Percentiles rank a stretch among this genome's conserved stretches.
phyloP scores from a whole-genome alignment of 257 asterid genomes.

The Leptodermis oblonga region DNA sequence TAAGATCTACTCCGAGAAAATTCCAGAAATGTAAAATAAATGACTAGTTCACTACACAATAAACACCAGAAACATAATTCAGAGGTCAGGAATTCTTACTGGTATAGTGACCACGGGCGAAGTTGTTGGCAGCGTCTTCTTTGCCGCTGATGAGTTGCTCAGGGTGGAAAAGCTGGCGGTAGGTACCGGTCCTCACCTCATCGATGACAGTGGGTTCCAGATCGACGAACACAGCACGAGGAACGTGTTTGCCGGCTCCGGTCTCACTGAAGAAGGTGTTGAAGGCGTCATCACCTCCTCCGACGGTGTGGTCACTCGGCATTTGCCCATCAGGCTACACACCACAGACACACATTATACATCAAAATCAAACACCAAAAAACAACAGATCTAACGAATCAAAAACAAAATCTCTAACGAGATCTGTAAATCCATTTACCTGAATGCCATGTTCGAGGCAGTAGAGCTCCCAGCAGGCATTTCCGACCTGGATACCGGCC shows the following conservation, averaged over 20 bases:
- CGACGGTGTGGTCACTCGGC: slow-evolving; percentile 80
- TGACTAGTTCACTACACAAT: neutral
- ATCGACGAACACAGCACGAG: slow-evolving; percentile 90
- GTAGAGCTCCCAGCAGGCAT: slow-evolving; percentile 95
- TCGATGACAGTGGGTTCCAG: slow-evolving; percentile 95
- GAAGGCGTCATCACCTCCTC: slow-evolving; percentile 96
- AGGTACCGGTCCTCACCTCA: slow-evolving; percentile 86
- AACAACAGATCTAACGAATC: slow-evolving; percentile 9
- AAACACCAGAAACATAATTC: neutral
- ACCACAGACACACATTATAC: neutral
- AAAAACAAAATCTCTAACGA: neutral
- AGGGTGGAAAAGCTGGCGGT: slow-evolving; percentile 90
- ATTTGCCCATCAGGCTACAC: slow-evolving; percentile 88
- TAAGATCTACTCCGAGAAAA: neutral
- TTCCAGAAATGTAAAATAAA: too few relatives aligned
- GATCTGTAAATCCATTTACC: slow-evolving; percentile 24
- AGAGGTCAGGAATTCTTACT: slow-evolving; percentile 14
- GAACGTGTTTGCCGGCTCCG: slow-evolving; percentile 95
- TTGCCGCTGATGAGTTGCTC: slow-evolving; percentile 93
- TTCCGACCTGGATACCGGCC: slow-evolving; percentile 96
- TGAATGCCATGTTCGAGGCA: slow-evolving; percentile 91
- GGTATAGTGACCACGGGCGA: slow-evolving; percentile 92
- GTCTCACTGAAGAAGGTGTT: slow-evolving; percentile 94
- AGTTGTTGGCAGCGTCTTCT: slow-evolving; percentile 95
- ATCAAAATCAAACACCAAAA: neutral